Percentiles rank a stretch among this genome's conserved stretches.
Conservation (phyloP, 257 asterid genomes). For the Solanum etuberosum region DNA sequence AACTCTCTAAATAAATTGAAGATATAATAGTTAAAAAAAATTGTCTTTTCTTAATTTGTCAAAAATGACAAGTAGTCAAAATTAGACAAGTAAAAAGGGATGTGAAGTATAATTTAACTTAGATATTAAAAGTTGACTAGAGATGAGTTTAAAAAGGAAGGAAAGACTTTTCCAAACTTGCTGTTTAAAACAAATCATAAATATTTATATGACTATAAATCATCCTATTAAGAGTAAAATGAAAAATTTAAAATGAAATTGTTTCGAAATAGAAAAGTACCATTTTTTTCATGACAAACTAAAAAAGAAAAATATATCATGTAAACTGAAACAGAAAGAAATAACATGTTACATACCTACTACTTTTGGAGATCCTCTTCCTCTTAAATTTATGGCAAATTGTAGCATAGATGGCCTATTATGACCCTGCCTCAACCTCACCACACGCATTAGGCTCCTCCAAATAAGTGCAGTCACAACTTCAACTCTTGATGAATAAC, state of each 20-base stretch:
- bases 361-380: background rate
- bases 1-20: no score
- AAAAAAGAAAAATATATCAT: background rate
- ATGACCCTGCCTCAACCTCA: background rate
- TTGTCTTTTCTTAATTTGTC: no score
- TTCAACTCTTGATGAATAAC: background rate
- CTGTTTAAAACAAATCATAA: no score
- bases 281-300: no score
- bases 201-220: no score
- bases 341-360: background rate
- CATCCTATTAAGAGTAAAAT: no score
- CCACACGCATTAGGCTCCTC: background rate
- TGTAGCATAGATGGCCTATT: background rate
- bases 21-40: no score
- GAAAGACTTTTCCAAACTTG: no score
- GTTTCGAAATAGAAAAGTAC: background rate
- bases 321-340: background rate
- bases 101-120: no score
- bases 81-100: no score
- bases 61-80: no score
- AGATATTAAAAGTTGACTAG: background rate
- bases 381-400: background rate
- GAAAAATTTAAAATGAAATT: no score
- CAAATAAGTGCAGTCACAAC: conserved; percentile 7
- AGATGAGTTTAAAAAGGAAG: background rate